Base-by-base conservation (phyloP, 2,329 filamentous ascomycete genomes). In the Colletotrichum lupini region DNA sequence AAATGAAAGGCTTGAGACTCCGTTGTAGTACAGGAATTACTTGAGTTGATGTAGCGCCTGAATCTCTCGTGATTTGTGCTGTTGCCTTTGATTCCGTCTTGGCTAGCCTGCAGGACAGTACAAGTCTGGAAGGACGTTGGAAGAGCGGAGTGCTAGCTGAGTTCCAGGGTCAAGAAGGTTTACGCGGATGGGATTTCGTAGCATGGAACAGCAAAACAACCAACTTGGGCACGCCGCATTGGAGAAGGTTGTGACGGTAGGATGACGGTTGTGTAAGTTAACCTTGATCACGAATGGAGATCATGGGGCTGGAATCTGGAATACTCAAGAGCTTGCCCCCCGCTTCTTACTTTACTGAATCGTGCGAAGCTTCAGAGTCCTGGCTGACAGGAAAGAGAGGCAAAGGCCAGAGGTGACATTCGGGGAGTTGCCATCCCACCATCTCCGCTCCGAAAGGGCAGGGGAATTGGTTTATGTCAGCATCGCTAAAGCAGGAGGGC, bases 41-140 rank as follows among this genome's bases (percentile, higher is more conserved):
- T n/a, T n/a, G 4, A 16, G 9, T n/a, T 4, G 22, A 64, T 37
- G 22, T 61, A 28, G 56, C 56, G 56, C 59, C 16, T 49, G 9
- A 49, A 4, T 11, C 14, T 22, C 28, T 53, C 28, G 14, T 26
- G 7, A 6, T 49, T 11, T 7, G 12, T 19, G 28, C 16, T 5
- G 7, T 14, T 42, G 16, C 32, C 24, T 30, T 37, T 11, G 16
- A 28, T 11, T 16, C n/a, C 6, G 11, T 9, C n/a, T 9, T 30
- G 8, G 9, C 16, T 22, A 6, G 11, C 4, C 16, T 55, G 32
- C 56, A 22, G 46, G 22, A 32, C 4, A 19, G 1, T 42, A 53
- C 56, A 16, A 16, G 26, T 67, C 65, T 67, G 56, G 65, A 67
- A 67, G 56, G 30, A 53, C 55, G 5, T 32, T 11, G 19, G 42